Conservation (phyloP, 2,329 filamentous ascomycete genomes). For the Thielaviopsis punctulata region DNA sequence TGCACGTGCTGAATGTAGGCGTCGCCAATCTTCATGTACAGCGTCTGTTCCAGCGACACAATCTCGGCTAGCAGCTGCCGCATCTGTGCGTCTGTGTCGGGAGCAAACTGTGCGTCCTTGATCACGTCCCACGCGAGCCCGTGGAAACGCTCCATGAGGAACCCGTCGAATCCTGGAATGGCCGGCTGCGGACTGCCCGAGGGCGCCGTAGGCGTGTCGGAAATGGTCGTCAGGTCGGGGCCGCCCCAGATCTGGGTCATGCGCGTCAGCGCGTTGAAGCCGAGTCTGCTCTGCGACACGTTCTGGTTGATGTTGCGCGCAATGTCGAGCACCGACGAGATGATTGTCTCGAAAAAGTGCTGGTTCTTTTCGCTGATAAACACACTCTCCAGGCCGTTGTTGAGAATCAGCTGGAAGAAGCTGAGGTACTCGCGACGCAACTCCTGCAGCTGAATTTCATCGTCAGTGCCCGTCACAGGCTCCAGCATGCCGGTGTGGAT, state of each 20-base stretch:
- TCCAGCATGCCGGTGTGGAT: slow-evolving; percentile 76
- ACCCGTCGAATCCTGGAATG: slow-evolving; percentile 80
- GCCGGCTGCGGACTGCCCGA: slow-evolving; percentile 30
- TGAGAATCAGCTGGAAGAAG: slow-evolving; percentile 77
- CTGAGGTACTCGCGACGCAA: slow-evolving; percentile 88
- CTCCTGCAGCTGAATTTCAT: slow-evolving; percentile 86
- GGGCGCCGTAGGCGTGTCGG: slow-evolving; percentile 32
- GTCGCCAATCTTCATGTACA: slow-evolving; percentile 78
- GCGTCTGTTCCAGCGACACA: slow-evolving; percentile 68
- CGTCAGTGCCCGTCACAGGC: slow-evolving; percentile 77
- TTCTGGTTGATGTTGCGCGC: slow-evolving; percentile 57
- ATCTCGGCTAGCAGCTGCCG: slow-evolving; percentile 80
- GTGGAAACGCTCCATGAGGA: slow-evolving; percentile 80
- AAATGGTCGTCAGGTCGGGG: slow-evolving; percentile 49
- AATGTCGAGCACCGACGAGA: slow-evolving; percentile 70
- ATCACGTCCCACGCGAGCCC: slow-evolving; percentile 80
- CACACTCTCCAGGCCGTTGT: slow-evolving; percentile 75
- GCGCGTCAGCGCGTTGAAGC: slow-evolving; percentile 63
- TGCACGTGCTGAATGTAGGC: slow-evolving; percentile 58
- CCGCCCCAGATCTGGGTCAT: slow-evolving; percentile 88
- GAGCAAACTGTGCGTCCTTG: slow-evolving; percentile 59
- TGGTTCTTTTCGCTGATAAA: slow-evolving; percentile 85
- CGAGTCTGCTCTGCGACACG: slow-evolving; percentile 46
- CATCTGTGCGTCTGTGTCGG: slow-evolving; percentile 67
- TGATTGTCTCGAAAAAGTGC: slow-evolving; percentile 71